phyloP scores from a whole-genome alignment of 768 basidiomycete genomes.

The Clathrus columnatus region DNA sequence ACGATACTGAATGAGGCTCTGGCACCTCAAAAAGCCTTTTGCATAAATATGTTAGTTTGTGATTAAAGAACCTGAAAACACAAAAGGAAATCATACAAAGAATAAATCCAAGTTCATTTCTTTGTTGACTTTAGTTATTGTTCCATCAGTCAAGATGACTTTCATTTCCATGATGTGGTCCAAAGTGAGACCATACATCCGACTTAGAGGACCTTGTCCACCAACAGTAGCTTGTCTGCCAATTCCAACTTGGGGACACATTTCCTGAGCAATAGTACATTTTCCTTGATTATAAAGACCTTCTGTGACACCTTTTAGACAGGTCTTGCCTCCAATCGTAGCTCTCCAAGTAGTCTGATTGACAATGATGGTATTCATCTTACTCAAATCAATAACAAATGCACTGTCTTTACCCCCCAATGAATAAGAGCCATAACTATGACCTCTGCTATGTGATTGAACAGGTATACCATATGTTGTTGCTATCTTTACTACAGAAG shows the following conservation, averaged over 20 bases:
- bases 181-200: slow-evolving; percentile 21
- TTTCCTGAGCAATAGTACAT: slow-evolving; percentile 23
- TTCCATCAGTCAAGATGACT: slow-evolving; percentile 20
- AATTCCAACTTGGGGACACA: slow-evolving; percentile 24
- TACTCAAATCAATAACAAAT: slow-evolving; percentile 23
- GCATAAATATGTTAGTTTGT: background rate
- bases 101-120: slow-evolving; percentile 19
- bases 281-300: slow-evolving; percentile 14
- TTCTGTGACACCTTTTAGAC: slow-evolving; percentile 19
- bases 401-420: slow-evolving; percentile 23
- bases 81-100: slow-evolving; percentile 14
- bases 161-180: slow-evolving; percentile 21
- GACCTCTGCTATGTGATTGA: slow-evolving; percentile 18
- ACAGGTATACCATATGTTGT: slow-evolving; percentile 16
- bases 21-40: slow-evolving; percentile 22
- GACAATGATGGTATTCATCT: slow-evolving; percentile 20
- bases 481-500: slow-evolving; percentile 17
- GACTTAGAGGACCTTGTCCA: slow-evolving; percentile 17
- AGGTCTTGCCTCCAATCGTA: slow-evolving; percentile 18
- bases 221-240: slow-evolving; percentile 20
- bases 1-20: slow-evolving; percentile 25
- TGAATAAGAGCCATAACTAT: slow-evolving; percentile 18
- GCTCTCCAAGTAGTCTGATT: slow-evolving; percentile 21
- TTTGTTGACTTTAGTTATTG: slow-evolving; percentile 16
- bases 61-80: background rate